Conservation (phyloP, 495 filamentous ascomycete species). For the Hypoxylon lienhwacheense region DNA sequence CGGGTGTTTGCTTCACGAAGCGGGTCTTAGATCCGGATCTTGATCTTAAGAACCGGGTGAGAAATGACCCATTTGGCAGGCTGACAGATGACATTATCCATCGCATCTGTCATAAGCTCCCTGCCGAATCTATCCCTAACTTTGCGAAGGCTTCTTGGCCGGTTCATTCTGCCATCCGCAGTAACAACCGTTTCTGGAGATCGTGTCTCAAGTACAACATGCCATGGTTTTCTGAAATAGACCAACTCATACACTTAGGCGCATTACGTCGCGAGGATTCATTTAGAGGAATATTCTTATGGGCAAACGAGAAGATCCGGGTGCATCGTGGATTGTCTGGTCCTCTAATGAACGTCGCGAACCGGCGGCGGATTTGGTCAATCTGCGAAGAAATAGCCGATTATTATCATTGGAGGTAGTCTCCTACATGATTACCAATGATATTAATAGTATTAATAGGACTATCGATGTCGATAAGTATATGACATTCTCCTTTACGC, state of each 20-base stretch:
- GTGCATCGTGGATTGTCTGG: neutral
- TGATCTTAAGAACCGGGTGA: conserved; percentile 1
- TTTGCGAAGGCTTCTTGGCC: conserved; percentile 1
- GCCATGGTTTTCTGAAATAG: conserved; percentile 13
- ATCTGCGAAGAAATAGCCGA: neutral
- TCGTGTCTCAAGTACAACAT: neutral
- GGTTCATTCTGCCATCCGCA: neutral
- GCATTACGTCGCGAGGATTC: neutral
- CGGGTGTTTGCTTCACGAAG: neutral
- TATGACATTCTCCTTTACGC: too few relatives aligned
- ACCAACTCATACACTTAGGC: neutral
- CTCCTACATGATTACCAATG: neutral
- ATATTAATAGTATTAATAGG: neutral
- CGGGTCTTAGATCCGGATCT: neutral
- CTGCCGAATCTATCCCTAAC: neutral
- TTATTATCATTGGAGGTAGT: neutral
- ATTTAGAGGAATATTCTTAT: conserved; percentile 9
- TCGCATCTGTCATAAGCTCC: neutral
- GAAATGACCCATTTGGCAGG: conserved; percentile 4
- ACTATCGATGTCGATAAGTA: too few relatives aligned
- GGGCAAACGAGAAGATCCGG: neutral
- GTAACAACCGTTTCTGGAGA: conserved; percentile 9
- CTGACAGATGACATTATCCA: neutral
- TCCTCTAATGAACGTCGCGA: conserved; percentile 5
- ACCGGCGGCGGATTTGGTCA: conserved; percentile 16